These are phyloP conservation scores for Fusarium coicis DNA, from an alignment of 2,329 filamentous ascomycete species.

Conservation along the genomic window DNA sequence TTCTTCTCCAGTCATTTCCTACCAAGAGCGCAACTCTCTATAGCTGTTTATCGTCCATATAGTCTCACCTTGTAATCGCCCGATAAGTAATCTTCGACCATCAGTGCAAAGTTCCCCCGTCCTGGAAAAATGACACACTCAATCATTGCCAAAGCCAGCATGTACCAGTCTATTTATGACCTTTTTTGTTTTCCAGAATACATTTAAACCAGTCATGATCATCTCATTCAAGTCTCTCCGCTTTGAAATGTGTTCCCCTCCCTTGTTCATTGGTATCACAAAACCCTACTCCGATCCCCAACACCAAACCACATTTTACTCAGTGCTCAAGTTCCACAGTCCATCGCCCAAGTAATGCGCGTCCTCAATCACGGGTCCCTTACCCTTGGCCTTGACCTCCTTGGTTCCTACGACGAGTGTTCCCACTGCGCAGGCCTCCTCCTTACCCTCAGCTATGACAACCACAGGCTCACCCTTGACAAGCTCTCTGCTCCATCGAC, in stretches of 20 bases:
- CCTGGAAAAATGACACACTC: not conserved
- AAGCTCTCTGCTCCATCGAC: slow-evolving; percentile 73
- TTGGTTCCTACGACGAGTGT: slow-evolving; percentile 84
- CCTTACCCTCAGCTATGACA: slow-evolving; percentile 92
- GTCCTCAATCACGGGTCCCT: slow-evolving; percentile 92
- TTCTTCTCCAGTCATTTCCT: accelerated
- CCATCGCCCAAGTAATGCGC: slow-evolving; percentile 96
- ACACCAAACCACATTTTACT: slow-evolving; percentile 48
- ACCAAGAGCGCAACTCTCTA: accelerated
- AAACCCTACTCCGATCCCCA: slow-evolving; percentile 2
- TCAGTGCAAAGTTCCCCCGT: not conserved
- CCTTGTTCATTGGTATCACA: slow-evolving; percentile 37
- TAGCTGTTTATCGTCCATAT: not conserved
- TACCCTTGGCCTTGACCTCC: slow-evolving; percentile 93
- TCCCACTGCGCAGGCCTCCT: slow-evolving; percentile 89
- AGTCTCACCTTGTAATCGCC: not conserved
- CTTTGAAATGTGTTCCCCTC: not conserved
- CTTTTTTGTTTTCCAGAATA: not conserved
- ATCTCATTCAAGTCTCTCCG: not conserved
- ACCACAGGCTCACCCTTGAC: slow-evolving; percentile 86
- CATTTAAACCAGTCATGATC: not conserved
- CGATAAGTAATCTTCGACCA: not conserved
- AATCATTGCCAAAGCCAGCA: not conserved
- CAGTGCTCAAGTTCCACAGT: slow-evolving; percentile 77
- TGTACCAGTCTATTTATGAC: not conserved